Conservation (phyloP, 768 basidiomycete genomes). For the Rhizopogon vinicolor region DNA sequence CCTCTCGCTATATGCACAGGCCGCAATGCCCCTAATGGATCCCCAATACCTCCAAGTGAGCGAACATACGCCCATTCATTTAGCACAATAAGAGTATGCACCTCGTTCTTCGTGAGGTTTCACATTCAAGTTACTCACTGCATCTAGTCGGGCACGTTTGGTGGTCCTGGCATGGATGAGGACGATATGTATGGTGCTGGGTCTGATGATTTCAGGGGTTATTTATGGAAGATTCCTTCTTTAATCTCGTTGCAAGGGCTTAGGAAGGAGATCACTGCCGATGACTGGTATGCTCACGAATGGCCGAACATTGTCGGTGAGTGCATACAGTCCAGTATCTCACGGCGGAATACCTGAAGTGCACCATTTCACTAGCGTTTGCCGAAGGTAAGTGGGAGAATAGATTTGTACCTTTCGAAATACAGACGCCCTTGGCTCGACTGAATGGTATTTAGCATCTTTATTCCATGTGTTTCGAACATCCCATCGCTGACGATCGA, state of each 20-base stretch:
- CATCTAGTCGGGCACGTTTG: conserved; percentile 70
- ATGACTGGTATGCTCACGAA: conserved; percentile 40
- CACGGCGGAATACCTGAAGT: conserved; percentile 5
- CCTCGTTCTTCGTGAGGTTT: not conserved
- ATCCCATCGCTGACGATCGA: not conserved
- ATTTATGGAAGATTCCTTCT: conserved; percentile 73
- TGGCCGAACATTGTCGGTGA: conserved; percentile 28
- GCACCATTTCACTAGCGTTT: conserved; percentile 34
- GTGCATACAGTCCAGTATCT: conserved; percentile 26
- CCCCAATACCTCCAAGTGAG: conserved; percentile 37
- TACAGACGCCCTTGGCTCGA: conserved; percentile 61
- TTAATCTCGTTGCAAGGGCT: conserved; percentile 35
- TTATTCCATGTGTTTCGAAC: not conserved
- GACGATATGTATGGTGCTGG: conserved; percentile 70
- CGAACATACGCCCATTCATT: conserved; percentile 62
- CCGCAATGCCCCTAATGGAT: conserved; percentile 50
- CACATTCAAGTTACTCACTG: not conserved
- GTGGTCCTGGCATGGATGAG: conserved; percentile 46
- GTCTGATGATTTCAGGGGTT: conserved; percentile 78
- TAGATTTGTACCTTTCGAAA: conserved; percentile 56
- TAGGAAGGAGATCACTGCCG: conserved; percentile 40
- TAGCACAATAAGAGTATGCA: conserved; percentile 69
- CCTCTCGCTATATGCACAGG: conserved; percentile 71
- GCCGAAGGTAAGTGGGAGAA: conserved; percentile 32
- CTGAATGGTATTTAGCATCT: conserved; percentile 42